Evolutionary conservation across 768 basidiomycete genomes (phyloP).

Genomic region (Trametes gibbosa): DNA sequence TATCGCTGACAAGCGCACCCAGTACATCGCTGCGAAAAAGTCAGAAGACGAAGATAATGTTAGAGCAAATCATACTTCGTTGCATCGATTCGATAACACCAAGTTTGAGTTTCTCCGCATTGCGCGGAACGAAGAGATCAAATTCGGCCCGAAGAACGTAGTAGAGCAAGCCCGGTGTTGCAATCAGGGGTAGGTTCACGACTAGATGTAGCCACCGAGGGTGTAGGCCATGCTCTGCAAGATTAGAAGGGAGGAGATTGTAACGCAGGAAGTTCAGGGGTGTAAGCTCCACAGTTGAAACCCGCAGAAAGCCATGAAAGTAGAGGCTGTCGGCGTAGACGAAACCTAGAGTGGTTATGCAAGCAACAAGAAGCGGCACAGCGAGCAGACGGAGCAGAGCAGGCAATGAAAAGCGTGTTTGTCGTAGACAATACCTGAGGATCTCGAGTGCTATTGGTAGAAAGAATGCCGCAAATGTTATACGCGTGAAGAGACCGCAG

Average conservation of each 20-base stretch:
- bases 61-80: background rate
- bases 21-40: slow-evolving; percentile 25
- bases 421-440: slow-evolving; percentile 17
- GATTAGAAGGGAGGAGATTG: slow-evolving; percentile 36
- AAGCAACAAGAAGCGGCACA: slow-evolving; percentile 26
- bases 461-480: slow-evolving; percentile 36
- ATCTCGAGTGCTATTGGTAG: slow-evolving; percentile 32
- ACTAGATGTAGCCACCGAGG: slow-evolving; percentile 39
- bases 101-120: background rate
- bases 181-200: slow-evolving; percentile 40
- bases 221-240: slow-evolving; percentile 39
- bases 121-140: slow-evolving; percentile 1
- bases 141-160: slow-evolving; percentile 22
- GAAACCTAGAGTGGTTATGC: slow-evolving; percentile 16
- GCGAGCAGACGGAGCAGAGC: slow-evolving; percentile 14
- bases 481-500: slow-evolving; percentile 33
- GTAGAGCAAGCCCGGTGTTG: slow-evolving; percentile 34
- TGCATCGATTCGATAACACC: slow-evolving; percentile 10
- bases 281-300: slow-evolving; percentile 27
- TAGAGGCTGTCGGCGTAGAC: slow-evolving; percentile 33
- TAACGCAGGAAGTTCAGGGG: slow-evolving; percentile 40
- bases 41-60: background rate
- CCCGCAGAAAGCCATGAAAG: slow-evolving; percentile 25
- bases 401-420: background rate
- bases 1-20: slow-evolving; percentile 31